Conservation (phyloP, 176 grass and related monocot genomes). For the Alopecurus myosuroides region DNA sequence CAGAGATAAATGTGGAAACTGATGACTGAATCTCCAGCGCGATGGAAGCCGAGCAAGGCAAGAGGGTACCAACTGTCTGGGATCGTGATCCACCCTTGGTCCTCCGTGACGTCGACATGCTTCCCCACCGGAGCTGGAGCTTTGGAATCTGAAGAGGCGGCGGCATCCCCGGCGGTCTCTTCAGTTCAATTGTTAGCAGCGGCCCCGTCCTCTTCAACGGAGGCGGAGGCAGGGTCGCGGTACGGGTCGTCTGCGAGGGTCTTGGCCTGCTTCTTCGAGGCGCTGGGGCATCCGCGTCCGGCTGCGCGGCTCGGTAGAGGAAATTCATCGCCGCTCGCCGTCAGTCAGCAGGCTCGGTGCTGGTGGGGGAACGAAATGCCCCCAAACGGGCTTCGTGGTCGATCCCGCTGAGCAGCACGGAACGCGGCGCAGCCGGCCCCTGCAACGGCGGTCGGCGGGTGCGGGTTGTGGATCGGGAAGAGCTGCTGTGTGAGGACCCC, state of each 20-base stretch:
- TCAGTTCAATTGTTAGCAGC: background rate
- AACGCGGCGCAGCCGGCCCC: too few relatives aligned
- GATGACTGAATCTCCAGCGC: too few relatives aligned
- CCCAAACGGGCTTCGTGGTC: background rate
- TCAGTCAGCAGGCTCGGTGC: slow-evolving; percentile 4
- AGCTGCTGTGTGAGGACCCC: too few relatives aligned
- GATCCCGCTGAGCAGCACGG: too few relatives aligned
- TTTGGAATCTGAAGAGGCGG: slow-evolving; percentile 13
- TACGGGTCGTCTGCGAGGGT: slow-evolving; percentile 50
- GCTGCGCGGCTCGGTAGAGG: slow-evolving; percentile 54
- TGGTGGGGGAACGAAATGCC: background rate
- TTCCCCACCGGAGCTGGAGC: slow-evolving; percentile 24
- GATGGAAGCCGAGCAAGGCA: background rate
- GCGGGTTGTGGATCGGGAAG: too few relatives aligned
- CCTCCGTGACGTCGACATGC: slow-evolving; percentile 51
- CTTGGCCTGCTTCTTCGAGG: slow-evolving; percentile 3
- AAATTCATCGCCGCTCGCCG: slow-evolving; percentile 59
- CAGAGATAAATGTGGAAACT: too few relatives aligned
- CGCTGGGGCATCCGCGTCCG: slow-evolving; percentile 32
- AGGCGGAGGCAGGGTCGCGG: background rate
- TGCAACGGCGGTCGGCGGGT: too few relatives aligned
- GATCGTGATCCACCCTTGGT: slow-evolving; percentile 69
- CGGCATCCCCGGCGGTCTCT: slow-evolving; percentile 4
- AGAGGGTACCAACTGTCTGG: slow-evolving; percentile 48
- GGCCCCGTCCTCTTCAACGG: slow-evolving; percentile 31